These are phyloP conservation scores for Melanopsichium pennsylvanicum DNA, from an alignment of 1,284 basidiomycete genomes.

Conservation along the genomic window DNA sequence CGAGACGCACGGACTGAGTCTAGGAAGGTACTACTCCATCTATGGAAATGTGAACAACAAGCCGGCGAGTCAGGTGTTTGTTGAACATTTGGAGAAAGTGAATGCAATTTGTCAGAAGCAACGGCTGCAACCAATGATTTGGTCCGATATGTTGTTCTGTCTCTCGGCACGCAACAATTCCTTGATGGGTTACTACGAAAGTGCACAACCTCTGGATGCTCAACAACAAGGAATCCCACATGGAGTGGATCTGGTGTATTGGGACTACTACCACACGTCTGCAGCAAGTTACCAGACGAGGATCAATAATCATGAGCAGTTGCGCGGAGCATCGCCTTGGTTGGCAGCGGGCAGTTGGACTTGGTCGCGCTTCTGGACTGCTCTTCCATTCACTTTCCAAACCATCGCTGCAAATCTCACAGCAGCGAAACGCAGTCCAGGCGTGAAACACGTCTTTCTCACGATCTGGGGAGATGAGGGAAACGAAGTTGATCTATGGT, in stretches of 20 bases:
- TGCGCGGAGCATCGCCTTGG: constrained; percentile 62
- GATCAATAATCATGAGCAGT: constrained; percentile 63
- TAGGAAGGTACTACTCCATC: constrained; percentile 65
- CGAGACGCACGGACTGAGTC: constrained; percentile 65
- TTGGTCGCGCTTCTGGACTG: constrained; percentile 67
- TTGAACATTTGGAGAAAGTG: constrained; percentile 58
- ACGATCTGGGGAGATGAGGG: constrained; percentile 68
- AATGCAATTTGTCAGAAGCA: constrained; percentile 58
- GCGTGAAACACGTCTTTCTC: constrained; percentile 64
- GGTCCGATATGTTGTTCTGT: constrained; percentile 66
- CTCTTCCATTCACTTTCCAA: constrained; percentile 66
- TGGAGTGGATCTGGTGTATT: constrained; percentile 62
- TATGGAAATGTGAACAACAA: constrained; percentile 62
- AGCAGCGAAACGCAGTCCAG: constrained; percentile 58
- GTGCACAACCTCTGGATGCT: constrained; percentile 24
- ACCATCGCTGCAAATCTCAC: constrained; percentile 64
- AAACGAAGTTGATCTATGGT: constrained; percentile 63
- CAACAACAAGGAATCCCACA: constrained; percentile 58
- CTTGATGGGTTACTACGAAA: constrained; percentile 65
- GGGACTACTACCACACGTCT: constrained; percentile 62
- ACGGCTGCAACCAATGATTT: constrained; percentile 66
- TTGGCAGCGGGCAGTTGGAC: constrained; percentile 67
- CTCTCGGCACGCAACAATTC: constrained; percentile 65
- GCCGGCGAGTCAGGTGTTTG: constrained; percentile 58
- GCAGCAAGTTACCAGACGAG: constrained; percentile 59